Evolutionary conservation across 352 stramenopile genomes (phyloP).

Genomic region (Phytophthora syringae): DNA sequence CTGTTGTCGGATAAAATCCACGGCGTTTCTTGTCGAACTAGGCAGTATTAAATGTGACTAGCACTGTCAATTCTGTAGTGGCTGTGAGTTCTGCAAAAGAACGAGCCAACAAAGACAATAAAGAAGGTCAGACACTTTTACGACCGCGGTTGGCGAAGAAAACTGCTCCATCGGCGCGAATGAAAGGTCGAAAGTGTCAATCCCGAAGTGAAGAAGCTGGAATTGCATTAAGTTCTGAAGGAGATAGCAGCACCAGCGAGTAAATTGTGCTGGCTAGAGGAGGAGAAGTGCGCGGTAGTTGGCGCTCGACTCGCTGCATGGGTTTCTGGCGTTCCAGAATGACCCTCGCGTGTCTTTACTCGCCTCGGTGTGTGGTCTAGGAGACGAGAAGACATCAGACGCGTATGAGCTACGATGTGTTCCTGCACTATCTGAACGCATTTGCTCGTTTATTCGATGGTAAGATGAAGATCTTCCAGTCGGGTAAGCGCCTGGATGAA

Average conservation of each 20-base stretch:
- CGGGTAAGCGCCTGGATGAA: constrained; percentile 63
- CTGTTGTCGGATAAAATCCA: constrained; percentile 49
- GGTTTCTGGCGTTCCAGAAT: constrained; percentile 42
- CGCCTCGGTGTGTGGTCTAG: constrained; percentile 47
- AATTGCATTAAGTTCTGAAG: background rate
- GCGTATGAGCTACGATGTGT: constrained; percentile 56
- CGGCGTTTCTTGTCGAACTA: constrained; percentile 29
- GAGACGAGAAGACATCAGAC: constrained; percentile 23
- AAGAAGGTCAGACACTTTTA: constrained; percentile 18
- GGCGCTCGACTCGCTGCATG: constrained; percentile 58
- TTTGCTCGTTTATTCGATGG: constrained; percentile 70
- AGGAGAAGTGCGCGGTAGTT: constrained; percentile 45
- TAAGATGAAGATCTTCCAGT: constrained; percentile 74
- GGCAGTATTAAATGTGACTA: background rate
- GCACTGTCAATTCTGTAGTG: background rate
- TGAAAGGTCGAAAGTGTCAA: constrained; percentile 21
- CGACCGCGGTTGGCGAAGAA: constrained; percentile 24
- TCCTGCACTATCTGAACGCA: constrained; percentile 74
- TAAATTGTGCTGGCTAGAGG: constrained; percentile 24
- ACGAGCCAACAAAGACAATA: constrained; percentile 23
- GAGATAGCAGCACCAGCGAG: constrained; percentile 20
- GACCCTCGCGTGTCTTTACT: constrained; percentile 77
- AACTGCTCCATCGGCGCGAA: constrained; percentile 2
- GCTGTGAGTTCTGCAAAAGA: constrained; percentile 8
- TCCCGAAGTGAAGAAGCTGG: constrained; percentile 14